phyloP scores from a whole-genome alignment of 2,329 filamentous ascomycete species.

The Harringtonia lauricola region DNA sequence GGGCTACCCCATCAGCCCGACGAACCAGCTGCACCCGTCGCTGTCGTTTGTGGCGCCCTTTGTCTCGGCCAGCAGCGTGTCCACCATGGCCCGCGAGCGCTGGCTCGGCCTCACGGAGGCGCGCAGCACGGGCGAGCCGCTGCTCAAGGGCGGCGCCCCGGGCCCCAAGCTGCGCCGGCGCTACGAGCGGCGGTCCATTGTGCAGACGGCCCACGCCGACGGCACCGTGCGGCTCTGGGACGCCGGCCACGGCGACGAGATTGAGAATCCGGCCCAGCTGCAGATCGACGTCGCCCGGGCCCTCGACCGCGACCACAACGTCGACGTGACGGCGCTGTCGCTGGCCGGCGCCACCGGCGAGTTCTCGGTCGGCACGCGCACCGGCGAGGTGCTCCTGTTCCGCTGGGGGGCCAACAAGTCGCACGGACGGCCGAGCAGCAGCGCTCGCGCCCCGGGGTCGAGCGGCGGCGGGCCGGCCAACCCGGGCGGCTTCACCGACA shows the following conservation, averaged over 20 bases:
- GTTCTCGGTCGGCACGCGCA: constrained; percentile 67
- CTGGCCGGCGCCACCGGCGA: constrained; percentile 76
- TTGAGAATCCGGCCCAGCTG: constrained; percentile 72
- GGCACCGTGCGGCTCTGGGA: constrained; percentile 92
- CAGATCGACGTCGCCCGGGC: constrained; percentile 83
- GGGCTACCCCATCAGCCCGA: constrained; percentile 81
- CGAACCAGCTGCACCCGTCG: constrained; percentile 83
- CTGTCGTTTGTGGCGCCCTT: constrained; percentile 87
- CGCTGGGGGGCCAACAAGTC: constrained; percentile 75
- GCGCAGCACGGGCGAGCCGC: constrained; percentile 62
- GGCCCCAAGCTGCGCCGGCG: constrained; percentile 58
- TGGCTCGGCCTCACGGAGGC: constrained; percentile 91
- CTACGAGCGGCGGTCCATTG: constrained; percentile 73
- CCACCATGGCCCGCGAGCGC: constrained; percentile 62
- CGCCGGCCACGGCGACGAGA: constrained; percentile 79
- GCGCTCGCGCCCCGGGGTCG: too few relatives aligned
- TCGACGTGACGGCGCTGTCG: constrained; percentile 69
- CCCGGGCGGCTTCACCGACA: constrained; percentile 62
- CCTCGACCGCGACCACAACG: constrained; percentile 63
- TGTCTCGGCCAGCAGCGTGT: constrained; percentile 60
- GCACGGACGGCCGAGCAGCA: constrained; percentile 47
- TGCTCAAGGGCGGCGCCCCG: constrained; percentile 71
- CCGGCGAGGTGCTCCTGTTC: constrained; percentile 80
- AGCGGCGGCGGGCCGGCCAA: constrained; percentile 32
- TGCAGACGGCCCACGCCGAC: constrained; percentile 82